Base-by-base conservation (phyloP, 1,139 yeast species). In the Zhuliangozyma parablackwelliae region DNA sequence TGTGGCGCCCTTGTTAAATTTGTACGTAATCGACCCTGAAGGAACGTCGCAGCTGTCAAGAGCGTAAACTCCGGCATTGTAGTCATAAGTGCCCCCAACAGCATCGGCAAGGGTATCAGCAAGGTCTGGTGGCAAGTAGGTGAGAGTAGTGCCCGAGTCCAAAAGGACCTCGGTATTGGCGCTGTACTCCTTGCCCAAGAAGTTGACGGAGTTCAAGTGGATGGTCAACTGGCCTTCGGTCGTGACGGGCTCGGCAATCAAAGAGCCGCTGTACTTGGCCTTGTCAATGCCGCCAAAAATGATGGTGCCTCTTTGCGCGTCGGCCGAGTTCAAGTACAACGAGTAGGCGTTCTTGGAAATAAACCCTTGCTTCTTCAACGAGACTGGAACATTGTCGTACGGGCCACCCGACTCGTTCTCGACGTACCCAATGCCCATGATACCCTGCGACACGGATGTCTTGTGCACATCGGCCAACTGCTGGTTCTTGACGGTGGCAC, bases 261-360 rank as follows among this genome's bases (percentile, higher is more conserved):
- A 54, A 7, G 39, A 38, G 7, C 61, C 65, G 5, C 38, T 28
- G 42, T 51, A 57, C 44, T 59, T 60, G 12, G 51, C 56, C 23
- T 45, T 43, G 39, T 61, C 66, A 32, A 51, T 43, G n/a, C 62
- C 66, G 3, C 65, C 65, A 40, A 61, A 61, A 21, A 61, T 40
- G 23, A 60, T 32, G 6, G 53, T 37, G 3, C 65, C 64, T 12
- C 44, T 13, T n/a, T 46, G 23, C 13, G 65, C 52, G 9, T 46
- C 48, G 7, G 32, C 31, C 5, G 49, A 38, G 31, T 49, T 46
- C 43, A 66, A 59, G 47, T 56, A 66, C 37, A 66, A 51, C 4
- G 70, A 63, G 49, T 62, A 66, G 25, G 65, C 61, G 31, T 44
- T 46, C 40, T 70, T 70, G 25, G 66, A 42, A 43, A 78, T 81